Evolutionary conservation across 208 protist species (phyloP), one percentile per base, ranked within the genome.

Genomic region (Leishmania guyanensis): DNA sequence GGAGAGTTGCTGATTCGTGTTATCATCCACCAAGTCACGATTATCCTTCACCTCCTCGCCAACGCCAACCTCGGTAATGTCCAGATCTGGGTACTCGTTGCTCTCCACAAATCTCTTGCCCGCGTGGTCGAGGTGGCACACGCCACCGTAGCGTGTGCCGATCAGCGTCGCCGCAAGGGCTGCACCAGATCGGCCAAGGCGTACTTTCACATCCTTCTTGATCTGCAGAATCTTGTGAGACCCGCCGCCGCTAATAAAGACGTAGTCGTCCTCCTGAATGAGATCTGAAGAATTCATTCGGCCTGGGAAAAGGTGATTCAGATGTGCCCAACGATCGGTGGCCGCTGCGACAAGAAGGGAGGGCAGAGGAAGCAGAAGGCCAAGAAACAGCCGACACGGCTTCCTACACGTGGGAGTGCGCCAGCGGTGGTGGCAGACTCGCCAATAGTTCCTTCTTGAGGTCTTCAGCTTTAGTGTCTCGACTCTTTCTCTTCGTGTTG

Each of bases 11-110:
- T 98, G 95, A 85, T 86, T 98, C 39, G 77, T 80, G 85, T 96
- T 97, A 72, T 95, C 78, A 74, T 95, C 92, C 8, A 95, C 77
- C 39, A 98, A 86, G 75, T 96, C 89, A 22, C 95, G 89, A 70
- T 98, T 98, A 81, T 98, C 95, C 72, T 84, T 80, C 68, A 84
- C 75, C 78, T 88, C 87, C 71, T 87, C 84, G 46, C n/a, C 81
- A 6, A 64, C 80, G n/a, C 65, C 80, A 43, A 79, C 69, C 10
- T 87, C 88, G 9, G 93, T 92, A 66, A 97, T 90, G 82, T 97
- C 95, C 22, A 98, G 90, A 80, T 98, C 95, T 1, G 95, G 95
- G 81, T 97, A 96, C 68, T 89, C 88, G 74, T 95, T 86, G 16
- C 91, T 94, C 6, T 85, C 81, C 20, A 95, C 73, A 71, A 98